Evolutionary conservation across 805 yeast species (phyloP).

Genomic region (Candida yuanshanica): DNA sequence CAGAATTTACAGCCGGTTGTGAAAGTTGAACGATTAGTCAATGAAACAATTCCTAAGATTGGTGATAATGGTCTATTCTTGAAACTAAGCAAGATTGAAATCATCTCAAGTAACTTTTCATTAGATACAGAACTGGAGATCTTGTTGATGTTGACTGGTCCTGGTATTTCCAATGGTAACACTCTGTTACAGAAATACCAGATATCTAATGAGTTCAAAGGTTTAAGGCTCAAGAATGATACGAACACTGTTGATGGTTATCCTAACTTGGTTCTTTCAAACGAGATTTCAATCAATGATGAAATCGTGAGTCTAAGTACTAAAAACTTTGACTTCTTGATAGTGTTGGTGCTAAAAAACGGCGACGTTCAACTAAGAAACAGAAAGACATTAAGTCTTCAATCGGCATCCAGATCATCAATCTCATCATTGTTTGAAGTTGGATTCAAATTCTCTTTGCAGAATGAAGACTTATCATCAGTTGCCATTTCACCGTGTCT

Average conservation of each 20-base stretch:
- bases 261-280: constrained; percentile 17
- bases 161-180: constrained; percentile 16
- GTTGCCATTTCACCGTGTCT: constrained; percentile 47
- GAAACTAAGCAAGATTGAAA: constrained; percentile 31
- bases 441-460: constrained; percentile 45
- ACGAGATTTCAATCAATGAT: constrained; percentile 19
- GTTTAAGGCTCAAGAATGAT: constrained; percentile 16
- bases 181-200: constrained; percentile 20
- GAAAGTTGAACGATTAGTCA: constrained; percentile 26
- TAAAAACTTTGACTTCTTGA: constrained; percentile 33
- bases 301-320: constrained; percentile 28
- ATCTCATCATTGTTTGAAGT: constrained; percentile 44
- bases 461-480: constrained; percentile 28
- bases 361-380: constrained; percentile 44
- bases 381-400: constrained; percentile 27
- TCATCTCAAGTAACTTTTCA: constrained; percentile 41
- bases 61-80: constrained; percentile 25
- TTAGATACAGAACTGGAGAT: constrained; percentile 40
- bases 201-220: constrained; percentile 18
- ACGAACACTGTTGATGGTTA: constrained; percentile 15
- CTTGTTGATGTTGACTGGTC: constrained; percentile 33
- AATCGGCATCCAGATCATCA: constrained; percentile 24
- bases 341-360: constrained; percentile 34
- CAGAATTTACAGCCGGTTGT: constrained; percentile 34
- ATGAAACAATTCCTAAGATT: constrained; percentile 22